These are phyloP conservation scores for Eutrema salsugineum DNA, from an alignment of 441 rosid species.

Conservation along the genomic window DNA sequence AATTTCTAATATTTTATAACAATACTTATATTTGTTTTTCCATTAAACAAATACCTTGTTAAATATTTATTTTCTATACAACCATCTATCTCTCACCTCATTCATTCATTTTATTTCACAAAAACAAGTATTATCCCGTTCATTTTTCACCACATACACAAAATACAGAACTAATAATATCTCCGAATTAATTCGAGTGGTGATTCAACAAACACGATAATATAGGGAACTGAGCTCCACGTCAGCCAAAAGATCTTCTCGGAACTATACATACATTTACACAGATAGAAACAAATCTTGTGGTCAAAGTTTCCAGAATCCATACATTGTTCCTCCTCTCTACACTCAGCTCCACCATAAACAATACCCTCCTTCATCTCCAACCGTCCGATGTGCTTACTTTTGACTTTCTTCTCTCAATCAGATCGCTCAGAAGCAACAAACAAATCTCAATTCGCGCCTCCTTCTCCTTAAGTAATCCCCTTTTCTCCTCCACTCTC, in stretches of 20 bases:
- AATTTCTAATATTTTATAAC: too few species aligned
- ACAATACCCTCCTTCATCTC: neutral
- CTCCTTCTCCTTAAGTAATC: neutral
- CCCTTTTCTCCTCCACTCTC: neutral
- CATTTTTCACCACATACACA: neutral
- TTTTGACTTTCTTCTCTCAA: neutral
- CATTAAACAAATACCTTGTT: too few species aligned
- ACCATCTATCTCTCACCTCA: too few species aligned
- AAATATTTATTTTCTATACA: too few species aligned
- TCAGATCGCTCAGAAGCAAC: neutral
- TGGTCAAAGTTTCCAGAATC: slow-evolving; percentile 10
- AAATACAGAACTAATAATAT: neutral
- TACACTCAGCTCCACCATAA: neutral
- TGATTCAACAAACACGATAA: slow-evolving; percentile 6
- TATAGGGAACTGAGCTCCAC: slow-evolving; percentile 16
- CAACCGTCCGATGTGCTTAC: neutral
- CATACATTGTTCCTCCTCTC: neutral
- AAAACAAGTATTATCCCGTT: neutral
- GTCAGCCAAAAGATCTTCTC: slow-evolving; percentile 16
- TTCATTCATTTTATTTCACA: neutral
- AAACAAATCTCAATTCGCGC: neutral
- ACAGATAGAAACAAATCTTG: slow-evolving; percentile 8
- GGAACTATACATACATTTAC: slow-evolving; percentile 4
- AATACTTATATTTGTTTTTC: too few species aligned
- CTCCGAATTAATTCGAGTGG: slow-evolving; percentile 1